Percentiles rank a stretch among this genome's conserved stretches.
Conservation (phyloP, 129 eudicot species). For the Helichrysum umbraculigerum region DNA sequence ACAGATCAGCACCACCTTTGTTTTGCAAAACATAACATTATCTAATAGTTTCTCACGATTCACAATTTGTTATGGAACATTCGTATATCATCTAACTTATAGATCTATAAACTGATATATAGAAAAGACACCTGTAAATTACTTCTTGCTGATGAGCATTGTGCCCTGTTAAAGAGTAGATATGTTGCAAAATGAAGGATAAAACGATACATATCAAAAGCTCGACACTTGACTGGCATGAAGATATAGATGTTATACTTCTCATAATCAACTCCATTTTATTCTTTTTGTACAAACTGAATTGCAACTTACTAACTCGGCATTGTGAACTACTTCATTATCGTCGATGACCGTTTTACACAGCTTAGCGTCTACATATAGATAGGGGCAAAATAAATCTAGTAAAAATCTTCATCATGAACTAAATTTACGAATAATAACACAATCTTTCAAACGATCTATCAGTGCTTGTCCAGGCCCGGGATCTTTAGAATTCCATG, state of each 20-base stretch:
- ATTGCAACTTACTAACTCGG: neutral
- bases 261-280: neutral
- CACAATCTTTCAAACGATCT: neutral
- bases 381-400: neutral
- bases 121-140: no score
- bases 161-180: no score
- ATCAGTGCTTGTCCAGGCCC: neutral
- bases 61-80: no score
- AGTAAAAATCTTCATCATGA: neutral
- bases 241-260: neutral
- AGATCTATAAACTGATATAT: no score
- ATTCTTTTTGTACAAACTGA: neutral
- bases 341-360: neutral
- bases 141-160: no score
- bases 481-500: neutral
- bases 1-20: neutral
- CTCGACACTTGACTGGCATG: neutral
- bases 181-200: neutral
- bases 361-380: neutral
- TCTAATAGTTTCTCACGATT: neutral
- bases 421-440: neutral
- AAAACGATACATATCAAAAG: neutral
- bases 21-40: neutral
- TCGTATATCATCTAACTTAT: no score
- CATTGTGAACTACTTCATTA: neutral